Evolutionary conservation across 257 asterid genomes (phyloP), one percentile per base, ranked within the genome.

Genomic region (Solanum bulbocastanum): DNA sequence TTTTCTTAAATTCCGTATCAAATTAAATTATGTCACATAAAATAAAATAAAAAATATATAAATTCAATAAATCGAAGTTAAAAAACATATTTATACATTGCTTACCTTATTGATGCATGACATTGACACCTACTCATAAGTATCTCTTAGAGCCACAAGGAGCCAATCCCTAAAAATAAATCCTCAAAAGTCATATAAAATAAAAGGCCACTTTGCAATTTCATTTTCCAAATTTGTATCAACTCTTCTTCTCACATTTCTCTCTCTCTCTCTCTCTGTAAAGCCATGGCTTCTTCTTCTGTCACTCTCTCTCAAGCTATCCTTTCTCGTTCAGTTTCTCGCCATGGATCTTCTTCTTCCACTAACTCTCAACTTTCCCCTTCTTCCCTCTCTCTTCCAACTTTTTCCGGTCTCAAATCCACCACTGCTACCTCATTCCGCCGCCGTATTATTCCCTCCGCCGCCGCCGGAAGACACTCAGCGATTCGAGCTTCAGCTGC

Each of bases 221-320:
- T 79, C 84, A 79, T 84, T 82, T 58, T 42, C 84, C 56, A 69
- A 33, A 86, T 86, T 90, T 90, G 87, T 78, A 73, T 79, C 65
- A 25, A 27, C n/a, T 42, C 79, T 88, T 84, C 86, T 88, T 87
- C 88, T 40, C 83, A 76, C 86, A 33, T 83, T 35, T 66, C 88
- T 60, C 69, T 56, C 83, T 66, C 88, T 60, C 69, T 56, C 83
- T 40, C 35, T 86, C 18, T 86, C 18, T 86, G 88, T 76, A 22
- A 71, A 93, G 91, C 94, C 92, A 96, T 94, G 98, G 98, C 99
- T 86, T 91, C 99, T 66, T 92, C 99, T 62, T 93, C 98, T 66
- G 94, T 95, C 90, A 94, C 98, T 44, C 94, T 96, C 89, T 97
- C 99, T 72, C 99, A 96, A 88, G 98, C 98, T 44, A 91, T 93